phyloP scores from a whole-genome alignment of 2,329 filamentous ascomycete species.

The Ceratocystis destructans region DNA sequence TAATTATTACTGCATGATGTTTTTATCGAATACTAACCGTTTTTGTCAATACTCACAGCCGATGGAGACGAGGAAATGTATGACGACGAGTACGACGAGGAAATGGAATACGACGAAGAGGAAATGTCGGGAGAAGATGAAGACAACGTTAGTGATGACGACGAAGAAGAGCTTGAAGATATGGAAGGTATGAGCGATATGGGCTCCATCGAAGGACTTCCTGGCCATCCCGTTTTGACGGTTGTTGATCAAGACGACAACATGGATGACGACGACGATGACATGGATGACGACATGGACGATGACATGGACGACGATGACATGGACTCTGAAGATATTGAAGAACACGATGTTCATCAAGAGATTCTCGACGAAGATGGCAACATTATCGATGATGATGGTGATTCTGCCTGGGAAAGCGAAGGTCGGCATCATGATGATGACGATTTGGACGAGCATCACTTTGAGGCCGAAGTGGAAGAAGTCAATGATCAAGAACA shows the following conservation, averaged over 20 bases:
- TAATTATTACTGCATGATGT: constrained; percentile 21
- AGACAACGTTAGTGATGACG: constrained; percentile 79
- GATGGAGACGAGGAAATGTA: constrained; percentile 84
- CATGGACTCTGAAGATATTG: constrained; percentile 38
- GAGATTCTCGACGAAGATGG: constrained; percentile 22
- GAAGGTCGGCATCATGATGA: constrained; percentile 44
- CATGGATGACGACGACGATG: constrained; percentile 50
- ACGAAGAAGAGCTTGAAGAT: constrained; percentile 43
- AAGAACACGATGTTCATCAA: constrained; percentile 34
- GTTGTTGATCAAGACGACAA: constrained; percentile 59
- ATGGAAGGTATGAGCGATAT: constrained; percentile 49
- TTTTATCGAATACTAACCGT: neutral
- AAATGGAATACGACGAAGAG: constrained; percentile 80
- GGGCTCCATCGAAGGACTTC: constrained; percentile 67
- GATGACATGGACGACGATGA: constrained; percentile 34
- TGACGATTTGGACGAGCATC: constrained; percentile 38
- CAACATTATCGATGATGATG: constrained; percentile 45
- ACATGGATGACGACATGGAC: constrained; percentile 45
- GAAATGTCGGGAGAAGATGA: constrained; percentile 67
- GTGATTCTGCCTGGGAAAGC: constrained; percentile 47
- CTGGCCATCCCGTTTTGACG: constrained; percentile 50
- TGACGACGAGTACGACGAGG: constrained; percentile 78
- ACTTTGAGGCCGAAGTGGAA: constrained; percentile 38
- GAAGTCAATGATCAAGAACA: constrained; percentile 32
- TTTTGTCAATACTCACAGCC: neutral